A percentile compares a stretch with the other conserved stretches of the same genome.
phyloP scores from a whole-genome alignment of 2,329 filamentous ascomycete genomes.

The Apiospora pterosperma region DNA sequence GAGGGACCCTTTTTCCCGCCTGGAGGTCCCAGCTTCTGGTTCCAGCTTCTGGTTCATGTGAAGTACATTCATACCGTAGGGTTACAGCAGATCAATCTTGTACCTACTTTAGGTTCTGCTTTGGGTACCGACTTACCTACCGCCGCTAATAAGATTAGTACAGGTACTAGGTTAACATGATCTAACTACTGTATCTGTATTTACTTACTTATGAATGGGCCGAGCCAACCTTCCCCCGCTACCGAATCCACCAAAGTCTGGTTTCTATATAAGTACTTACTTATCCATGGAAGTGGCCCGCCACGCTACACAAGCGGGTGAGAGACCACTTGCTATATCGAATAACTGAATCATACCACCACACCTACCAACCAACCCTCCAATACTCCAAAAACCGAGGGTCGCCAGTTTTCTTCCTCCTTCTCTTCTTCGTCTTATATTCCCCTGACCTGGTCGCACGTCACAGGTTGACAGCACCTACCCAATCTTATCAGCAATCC shows the following conservation, averaged over 20 bases:
- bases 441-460: conserved; percentile 16
- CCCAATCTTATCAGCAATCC: background rate
- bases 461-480: conserved; percentile 16
- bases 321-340: background rate
- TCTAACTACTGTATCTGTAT: too few relatives aligned
- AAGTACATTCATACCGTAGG: background rate
- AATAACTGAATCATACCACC: background rate
- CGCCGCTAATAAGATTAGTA: too few relatives aligned
- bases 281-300: background rate
- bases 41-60: background rate
- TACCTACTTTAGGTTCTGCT: too few relatives aligned
- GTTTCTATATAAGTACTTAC: too few relatives aligned
- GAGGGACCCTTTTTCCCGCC: background rate
- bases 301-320: background rate
- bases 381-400: background rate
- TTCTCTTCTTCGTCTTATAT: background rate
- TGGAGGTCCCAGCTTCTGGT: background rate
- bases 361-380: background rate
- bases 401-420: background rate
- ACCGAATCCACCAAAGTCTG: background rate
- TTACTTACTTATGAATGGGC: too few relatives aligned
- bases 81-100: background rate
- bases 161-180: too few relatives aligned
- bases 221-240: too few relatives aligned
- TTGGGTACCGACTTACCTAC: too few relatives aligned